phyloP scores from a whole-genome alignment of 495 filamentous ascomycete genomes.

The Viridothelium virens region DNA sequence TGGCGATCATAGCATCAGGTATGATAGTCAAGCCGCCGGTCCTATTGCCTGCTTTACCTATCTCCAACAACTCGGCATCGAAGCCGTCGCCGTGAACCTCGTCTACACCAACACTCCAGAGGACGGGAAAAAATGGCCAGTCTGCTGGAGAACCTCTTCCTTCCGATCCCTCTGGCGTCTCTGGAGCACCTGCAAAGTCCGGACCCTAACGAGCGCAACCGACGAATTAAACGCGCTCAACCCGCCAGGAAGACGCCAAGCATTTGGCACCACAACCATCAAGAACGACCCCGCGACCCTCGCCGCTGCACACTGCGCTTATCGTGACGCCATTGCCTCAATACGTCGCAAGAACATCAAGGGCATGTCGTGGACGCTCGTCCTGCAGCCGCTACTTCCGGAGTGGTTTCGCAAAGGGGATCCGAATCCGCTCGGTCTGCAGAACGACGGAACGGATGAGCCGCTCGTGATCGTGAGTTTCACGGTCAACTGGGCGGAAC shows the following conservation, averaged over 20 bases:
- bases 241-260: constrained; percentile 29
- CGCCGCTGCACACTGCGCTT: constrained; percentile 24
- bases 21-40: constrained; percentile 31
- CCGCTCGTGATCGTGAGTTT: constrained; percentile 33
- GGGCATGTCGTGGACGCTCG: constrained; percentile 28
- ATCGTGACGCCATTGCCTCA: constrained; percentile 17
- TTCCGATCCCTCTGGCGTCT: constrained; percentile 31
- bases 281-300: constrained; percentile 32
- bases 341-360: constrained; percentile 22
- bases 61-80: constrained; percentile 24
- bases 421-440: constrained; percentile 28
- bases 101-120: constrained; percentile 8
- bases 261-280: constrained; percentile 32
- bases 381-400: constrained; percentile 31
- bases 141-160: constrained; percentile 16
- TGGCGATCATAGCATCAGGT: neutral
- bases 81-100: constrained; percentile 19
- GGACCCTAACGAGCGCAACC: constrained; percentile 32
- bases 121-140: neutral
- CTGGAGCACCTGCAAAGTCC: constrained; percentile 32
- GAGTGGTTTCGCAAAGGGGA: constrained; percentile 29
- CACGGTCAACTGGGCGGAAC: constrained; percentile 31
- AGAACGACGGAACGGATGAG: constrained; percentile 20
- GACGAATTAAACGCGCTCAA: constrained; percentile 26
- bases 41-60: constrained; percentile 35